A percentile compares a stretch with the other conserved stretches of the same genome.
Conservation (phyloP, 345 rosid species). For the Hibiscus syriacus region DNA sequence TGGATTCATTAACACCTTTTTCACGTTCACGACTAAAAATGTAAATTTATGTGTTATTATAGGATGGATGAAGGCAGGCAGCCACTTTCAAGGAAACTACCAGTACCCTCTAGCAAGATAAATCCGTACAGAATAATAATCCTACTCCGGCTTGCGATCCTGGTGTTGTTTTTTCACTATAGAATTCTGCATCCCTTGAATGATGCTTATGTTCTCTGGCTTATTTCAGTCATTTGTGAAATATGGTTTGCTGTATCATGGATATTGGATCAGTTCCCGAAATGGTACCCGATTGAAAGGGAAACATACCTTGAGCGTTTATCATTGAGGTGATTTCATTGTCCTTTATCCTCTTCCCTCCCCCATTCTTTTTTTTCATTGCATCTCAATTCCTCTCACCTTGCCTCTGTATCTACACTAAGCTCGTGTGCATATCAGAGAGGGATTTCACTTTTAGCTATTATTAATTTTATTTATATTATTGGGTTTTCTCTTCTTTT, state of each 20-base stretch:
- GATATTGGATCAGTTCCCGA: conserved; percentile 90
- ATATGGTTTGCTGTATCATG: conserved; percentile 93
- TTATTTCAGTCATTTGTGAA: conserved; percentile 77
- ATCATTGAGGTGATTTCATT: conserved; percentile 39
- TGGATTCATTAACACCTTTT: background rate
- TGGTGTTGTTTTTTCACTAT: conserved; percentile 81
- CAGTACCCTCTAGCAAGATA: conserved; percentile 72
- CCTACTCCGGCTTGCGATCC: conserved; percentile 59
- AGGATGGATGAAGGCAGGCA: too few relatives aligned
- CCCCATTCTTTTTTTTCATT: background rate
- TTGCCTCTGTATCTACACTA: background rate
- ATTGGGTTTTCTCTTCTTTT: background rate
- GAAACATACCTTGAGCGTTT: conserved; percentile 87
- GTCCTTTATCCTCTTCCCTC: background rate
- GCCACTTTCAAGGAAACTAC: conserved; percentile 73
- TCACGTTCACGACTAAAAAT: background rate
- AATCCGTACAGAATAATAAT: conserved; percentile 77
- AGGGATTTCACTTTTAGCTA: background rate
- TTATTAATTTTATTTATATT: background rate
- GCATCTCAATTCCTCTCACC: background rate
- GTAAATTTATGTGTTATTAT: too few relatives aligned
- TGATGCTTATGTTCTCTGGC: conserved; percentile 73
- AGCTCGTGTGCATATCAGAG: background rate
- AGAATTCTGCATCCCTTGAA: conserved; percentile 77
- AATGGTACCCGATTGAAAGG: conserved; percentile 72